phyloP scores from a whole-genome alignment of 148 eudicot species.

The Tetragonia tetragonoides region DNA sequence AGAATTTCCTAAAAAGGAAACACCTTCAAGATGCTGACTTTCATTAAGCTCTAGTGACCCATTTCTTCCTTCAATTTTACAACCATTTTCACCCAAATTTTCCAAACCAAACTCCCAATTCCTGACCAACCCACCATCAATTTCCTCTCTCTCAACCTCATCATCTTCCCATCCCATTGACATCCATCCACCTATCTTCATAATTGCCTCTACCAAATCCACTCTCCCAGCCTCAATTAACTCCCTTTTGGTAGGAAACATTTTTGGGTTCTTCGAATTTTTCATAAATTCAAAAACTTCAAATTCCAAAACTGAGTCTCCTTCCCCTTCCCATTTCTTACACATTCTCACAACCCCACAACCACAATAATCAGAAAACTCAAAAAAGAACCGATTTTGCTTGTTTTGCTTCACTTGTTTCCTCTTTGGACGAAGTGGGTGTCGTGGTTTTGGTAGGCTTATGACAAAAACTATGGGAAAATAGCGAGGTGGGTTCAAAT shows the following conservation, averaged over 20 bases:
- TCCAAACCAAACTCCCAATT: slow-evolving; percentile 14
- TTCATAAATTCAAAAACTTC: slow-evolving; percentile 72
- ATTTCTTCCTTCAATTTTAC: slow-evolving; percentile 21
- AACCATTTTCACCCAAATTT: slow-evolving; percentile 18
- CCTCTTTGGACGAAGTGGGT: slow-evolving; percentile 11
- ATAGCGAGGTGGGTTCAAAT: slow-evolving; percentile 30
- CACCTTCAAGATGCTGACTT: slow-evolving; percentile 14
- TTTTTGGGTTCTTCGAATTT: slow-evolving; percentile 55
- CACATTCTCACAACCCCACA: slow-evolving; percentile 34
- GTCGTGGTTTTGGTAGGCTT: slow-evolving; percentile 19
- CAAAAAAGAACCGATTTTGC: slow-evolving; percentile 25
- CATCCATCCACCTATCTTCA: slow-evolving; percentile 75
- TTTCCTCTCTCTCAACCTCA: slow-evolving; percentile 23
- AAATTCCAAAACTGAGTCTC: slow-evolving; percentile 52
- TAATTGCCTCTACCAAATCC: slow-evolving; percentile 67
- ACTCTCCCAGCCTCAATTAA: slow-evolving; percentile 56
- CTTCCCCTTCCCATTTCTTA: slow-evolving; percentile 43
- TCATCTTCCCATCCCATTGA: slow-evolving; percentile 66
- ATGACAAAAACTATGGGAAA: slow-evolving; percentile 22
- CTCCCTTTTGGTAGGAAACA: slow-evolving; percentile 63
- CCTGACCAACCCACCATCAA: slow-evolving; percentile 15
- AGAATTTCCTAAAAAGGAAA: slow-evolving; percentile 27
- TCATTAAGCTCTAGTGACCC: slow-evolving; percentile 24
- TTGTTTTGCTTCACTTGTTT: slow-evolving; percentile 16
- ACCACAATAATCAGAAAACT: slow-evolving; percentile 30